Base-by-base conservation (phyloP, 208 protist species). In the Crithidia acanthocephali region DNA sequence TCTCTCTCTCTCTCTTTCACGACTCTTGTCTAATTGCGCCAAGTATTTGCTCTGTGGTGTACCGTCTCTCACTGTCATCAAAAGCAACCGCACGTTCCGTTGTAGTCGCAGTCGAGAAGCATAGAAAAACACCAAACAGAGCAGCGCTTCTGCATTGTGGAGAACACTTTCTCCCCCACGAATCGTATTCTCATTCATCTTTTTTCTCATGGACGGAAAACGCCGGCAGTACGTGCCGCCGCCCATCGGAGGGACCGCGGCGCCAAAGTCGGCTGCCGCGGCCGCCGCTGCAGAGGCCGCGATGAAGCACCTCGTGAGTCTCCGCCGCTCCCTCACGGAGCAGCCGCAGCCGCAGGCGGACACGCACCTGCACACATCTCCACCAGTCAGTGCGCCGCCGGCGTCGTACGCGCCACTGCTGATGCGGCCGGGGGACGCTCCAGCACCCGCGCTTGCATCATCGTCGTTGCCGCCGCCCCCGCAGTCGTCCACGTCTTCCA, bases 221-320 rank as follows among this genome's bases (percentile, higher is more conserved):
- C 64, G 64, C 37, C 47, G 72, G 30, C 63, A 71, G 32, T 77
- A 77, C 33, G 50, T 71, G 8, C 44, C 72, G 33, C 72, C 72
- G 15, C 18, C 72, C 10, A 51, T 78, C 22, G 50, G 58, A 1
- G 59, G 51, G 28, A 35, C 32, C 13, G 22, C 70, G 10, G 30
- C 45, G 18, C 13, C 63, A 25, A 57, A 16, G 47, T 20, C 72
- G n/a, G 51, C 72, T 22, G 64, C 42, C 0, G 30, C 64, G 25
- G 72, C 71, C 11, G 71, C 71, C 11, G 71, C 62, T 13, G 56
- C 59, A 16, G 60, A 60, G 9, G 64, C 68, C 35, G 68, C 63
- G 15, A 52, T 40, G 35, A 5, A 40, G 33, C 64, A 65, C 9
- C 51, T 78, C 4, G 35, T 67, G 27, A 67, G 25, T 44, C 72